phyloP scores from a whole-genome alignment of 2,329 filamentous ascomycete genomes.

The Furcasterigmium sp. region DNA sequence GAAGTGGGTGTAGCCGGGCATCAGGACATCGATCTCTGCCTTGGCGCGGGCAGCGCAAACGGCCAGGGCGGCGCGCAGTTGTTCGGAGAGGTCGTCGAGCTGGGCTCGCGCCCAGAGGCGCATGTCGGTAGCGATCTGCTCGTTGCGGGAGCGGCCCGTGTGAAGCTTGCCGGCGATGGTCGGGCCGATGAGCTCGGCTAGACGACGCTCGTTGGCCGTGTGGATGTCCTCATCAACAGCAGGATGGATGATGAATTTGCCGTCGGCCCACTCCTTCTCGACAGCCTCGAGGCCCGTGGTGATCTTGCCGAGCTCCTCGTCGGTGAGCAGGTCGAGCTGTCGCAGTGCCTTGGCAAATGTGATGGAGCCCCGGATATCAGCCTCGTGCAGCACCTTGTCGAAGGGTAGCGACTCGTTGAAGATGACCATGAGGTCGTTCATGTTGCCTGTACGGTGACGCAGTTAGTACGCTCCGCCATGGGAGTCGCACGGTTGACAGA shows the following conservation, averaged over 20 bases:
- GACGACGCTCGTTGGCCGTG: constrained; percentile 50
- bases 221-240: constrained; percentile 38
- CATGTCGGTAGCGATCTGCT: constrained; percentile 72
- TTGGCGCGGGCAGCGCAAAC: constrained; percentile 49
- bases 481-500: not conserved
- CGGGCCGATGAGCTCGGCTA: constrained; percentile 67
- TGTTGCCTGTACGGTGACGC: not conserved
- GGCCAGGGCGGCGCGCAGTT: constrained; percentile 17
- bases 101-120: constrained; percentile 66
- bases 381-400: constrained; percentile 58
- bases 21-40: constrained; percentile 63
- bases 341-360: constrained; percentile 61
- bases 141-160: constrained; percentile 65
- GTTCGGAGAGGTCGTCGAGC: constrained; percentile 53
- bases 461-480: not conserved
- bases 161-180: constrained; percentile 67
- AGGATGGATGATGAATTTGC: constrained; percentile 26
- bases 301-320: constrained; percentile 56
- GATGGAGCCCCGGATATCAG: constrained; percentile 60
- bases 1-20: constrained; percentile 75
- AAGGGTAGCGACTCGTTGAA: constrained; percentile 65
- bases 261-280: constrained; percentile 24
- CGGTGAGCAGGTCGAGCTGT: constrained; percentile 55
- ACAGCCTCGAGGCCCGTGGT: constrained; percentile 47
- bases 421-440: constrained; percentile 12